phyloP scores from a whole-genome alignment of 495 filamentous ascomycete species.

The Hyphodiscus hymeniophilus region DNA sequence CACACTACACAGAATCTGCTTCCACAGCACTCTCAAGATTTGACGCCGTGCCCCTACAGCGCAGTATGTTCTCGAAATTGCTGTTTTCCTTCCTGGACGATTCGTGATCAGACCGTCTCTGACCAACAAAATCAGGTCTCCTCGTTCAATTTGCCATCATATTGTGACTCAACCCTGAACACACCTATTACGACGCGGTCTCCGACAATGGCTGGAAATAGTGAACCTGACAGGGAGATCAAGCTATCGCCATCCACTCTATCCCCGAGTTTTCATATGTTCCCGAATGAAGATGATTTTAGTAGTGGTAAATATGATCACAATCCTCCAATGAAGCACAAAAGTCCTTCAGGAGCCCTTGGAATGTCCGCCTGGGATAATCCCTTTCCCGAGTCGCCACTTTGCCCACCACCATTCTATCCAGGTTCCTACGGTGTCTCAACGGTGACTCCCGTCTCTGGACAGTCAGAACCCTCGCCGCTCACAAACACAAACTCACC shows the following conservation, averaged over 20 bases:
- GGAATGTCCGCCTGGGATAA: constrained; percentile 8
- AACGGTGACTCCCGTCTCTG: constrained; percentile 6
- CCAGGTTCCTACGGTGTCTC: constrained; percentile 12
- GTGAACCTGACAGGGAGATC: constrained; percentile 2
- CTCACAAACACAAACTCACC: constrained; percentile 9
- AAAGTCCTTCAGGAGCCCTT: constrained; percentile 6
- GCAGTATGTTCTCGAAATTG: constrained; percentile 13
- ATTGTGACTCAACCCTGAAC: constrained; percentile 18
- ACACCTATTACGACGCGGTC: constrained; percentile 18
- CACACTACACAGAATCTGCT: neutral
- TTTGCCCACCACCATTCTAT: constrained; percentile 8
- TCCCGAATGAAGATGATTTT: constrained; percentile 8
- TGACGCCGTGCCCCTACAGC: constrained; percentile 13
- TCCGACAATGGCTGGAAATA: constrained; percentile 4
- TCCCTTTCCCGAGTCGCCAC: constrained; percentile 11
- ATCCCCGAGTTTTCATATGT: constrained; percentile 10
- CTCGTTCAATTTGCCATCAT: constrained; percentile 19
- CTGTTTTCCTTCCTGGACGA: neutral
- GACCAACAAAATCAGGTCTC: constrained; percentile 18
- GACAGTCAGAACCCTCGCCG: constrained; percentile 6
- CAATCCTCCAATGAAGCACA: constrained; percentile 17
- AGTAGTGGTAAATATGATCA: constrained; percentile 3
- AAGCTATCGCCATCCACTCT: constrained; percentile 13
- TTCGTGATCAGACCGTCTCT: neutral
- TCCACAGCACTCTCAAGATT: constrained; percentile 4